phyloP scores from a whole-genome alignment of 371 early-diverging fungal genomes.

The Dichotomocladium elegans region DNA sequence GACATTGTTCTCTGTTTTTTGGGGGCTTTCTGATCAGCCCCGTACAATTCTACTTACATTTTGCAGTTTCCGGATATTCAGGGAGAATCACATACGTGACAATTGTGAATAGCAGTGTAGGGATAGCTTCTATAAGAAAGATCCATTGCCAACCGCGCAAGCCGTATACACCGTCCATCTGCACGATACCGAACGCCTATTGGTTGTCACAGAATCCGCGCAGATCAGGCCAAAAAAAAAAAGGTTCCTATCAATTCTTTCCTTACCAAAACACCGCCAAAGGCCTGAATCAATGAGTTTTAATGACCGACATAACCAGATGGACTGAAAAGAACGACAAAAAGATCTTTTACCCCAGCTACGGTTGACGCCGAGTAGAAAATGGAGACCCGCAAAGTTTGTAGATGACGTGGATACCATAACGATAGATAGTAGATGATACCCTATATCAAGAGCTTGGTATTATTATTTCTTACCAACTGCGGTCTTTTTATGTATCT shows the following conservation, averaged over 20 bases:
- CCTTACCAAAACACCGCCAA: constrained; percentile 42
- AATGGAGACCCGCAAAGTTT: constrained; percentile 63
- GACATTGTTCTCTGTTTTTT: not conserved
- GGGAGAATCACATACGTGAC: constrained; percentile 59
- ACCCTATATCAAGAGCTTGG: constrained; percentile 4
- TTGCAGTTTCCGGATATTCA: constrained; percentile 64
- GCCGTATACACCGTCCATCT: constrained; percentile 50
- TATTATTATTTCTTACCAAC: too few species aligned
- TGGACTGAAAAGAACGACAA: not conserved
- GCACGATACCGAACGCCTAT: constrained; percentile 46
- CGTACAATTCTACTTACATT: constrained; percentile 4
- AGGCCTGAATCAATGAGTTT: constrained; percentile 34
- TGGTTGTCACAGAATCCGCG: not conserved
- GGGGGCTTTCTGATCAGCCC: too few species aligned
- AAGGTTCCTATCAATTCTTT: too few species aligned
- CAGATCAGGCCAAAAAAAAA: too few species aligned
- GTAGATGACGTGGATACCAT: constrained; percentile 58
- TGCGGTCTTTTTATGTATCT: too few species aligned
- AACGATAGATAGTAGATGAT: constrained; percentile 46
- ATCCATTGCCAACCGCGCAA: constrained; percentile 63
- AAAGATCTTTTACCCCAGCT: constrained; percentile 60
- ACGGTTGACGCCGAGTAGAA: constrained; percentile 62
- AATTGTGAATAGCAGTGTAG: constrained; percentile 58
- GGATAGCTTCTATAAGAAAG: constrained; percentile 73
- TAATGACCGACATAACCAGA: constrained; percentile 3